Percentiles rank a stretch among this genome's conserved stretches.
Evolutionary conservation across 2,329 filamentous ascomycete species (phyloP).

Genomic region (Colletotrichum paranaense): DNA sequence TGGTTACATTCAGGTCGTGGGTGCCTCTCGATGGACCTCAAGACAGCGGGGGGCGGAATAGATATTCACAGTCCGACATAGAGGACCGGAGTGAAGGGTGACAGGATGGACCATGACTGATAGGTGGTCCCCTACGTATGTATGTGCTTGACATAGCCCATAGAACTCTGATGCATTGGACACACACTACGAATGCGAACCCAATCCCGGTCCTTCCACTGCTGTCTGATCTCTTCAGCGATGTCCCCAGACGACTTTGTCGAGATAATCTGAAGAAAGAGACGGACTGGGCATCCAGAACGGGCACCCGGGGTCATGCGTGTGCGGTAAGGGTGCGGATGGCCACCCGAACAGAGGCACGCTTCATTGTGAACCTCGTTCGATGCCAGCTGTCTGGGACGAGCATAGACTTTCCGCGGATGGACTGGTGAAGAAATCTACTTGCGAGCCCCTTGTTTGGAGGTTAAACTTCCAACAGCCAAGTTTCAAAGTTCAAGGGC

Average conservation of each 20-base stretch:
- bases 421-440: not conserved
- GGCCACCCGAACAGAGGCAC: not conserved
- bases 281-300: constrained; percentile 10
- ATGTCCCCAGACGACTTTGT: constrained; percentile 8
- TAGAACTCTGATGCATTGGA: constrained; percentile 17
- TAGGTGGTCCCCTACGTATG: constrained; percentile 21
- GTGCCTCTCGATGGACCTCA: constrained; percentile 6
- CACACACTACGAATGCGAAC: constrained; percentile 4
- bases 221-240: constrained; percentile 33
- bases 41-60: constrained; percentile 1
- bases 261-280: constrained; percentile 9
- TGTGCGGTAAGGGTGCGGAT: not conserved
- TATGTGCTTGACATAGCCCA: constrained; percentile 8
- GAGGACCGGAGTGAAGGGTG: not conserved
- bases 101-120: constrained; percentile 28
- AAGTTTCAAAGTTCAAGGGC: constrained; percentile 29
- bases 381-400: not conserved
- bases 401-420: constrained; percentile 3
- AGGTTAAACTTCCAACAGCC: constrained; percentile 29
- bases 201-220: constrained; percentile 7
- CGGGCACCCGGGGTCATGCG: constrained; percentile 1
- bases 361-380: not conserved
- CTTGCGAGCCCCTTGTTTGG: constrained; percentile 13
- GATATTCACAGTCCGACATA: constrained; percentile 10
- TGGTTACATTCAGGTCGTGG: constrained; percentile 22